Base-by-base conservation (phyloP, 345 rosid species). In the Arabis alpina region DNA sequence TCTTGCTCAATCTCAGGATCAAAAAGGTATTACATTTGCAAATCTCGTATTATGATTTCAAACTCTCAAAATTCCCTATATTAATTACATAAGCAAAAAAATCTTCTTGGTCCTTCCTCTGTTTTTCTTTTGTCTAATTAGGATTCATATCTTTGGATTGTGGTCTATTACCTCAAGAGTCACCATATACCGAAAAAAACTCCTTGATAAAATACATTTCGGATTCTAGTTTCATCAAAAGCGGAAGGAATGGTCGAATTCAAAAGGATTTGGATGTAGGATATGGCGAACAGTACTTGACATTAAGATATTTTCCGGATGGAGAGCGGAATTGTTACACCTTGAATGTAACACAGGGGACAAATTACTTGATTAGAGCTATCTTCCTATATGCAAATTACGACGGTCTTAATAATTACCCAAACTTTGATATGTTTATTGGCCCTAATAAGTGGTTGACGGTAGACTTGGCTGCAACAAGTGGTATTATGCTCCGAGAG, bases 111-210 rank as follows among this genome's bases (percentile, higher is more conserved):
- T 25, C 4, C 13, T 67, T 64, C 4, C 4, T 5, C 7, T 30
- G n/a, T 32, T 32, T 16, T 42, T 25, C 41, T 36, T 2, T 61
- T 1, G 32, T 54, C 25, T 48, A 69, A 5, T 16, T 27, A 80
- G 80, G 73, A 55, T 77, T 76, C 64, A 77, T 77, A 14, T 72
- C 80, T 45, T 66, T 82, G 48, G 82, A 80, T 39, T 80, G 82
- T 23, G 81, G 83, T 2, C 36, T 75, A 30, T 54, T 25, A 11
- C 64, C 68, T 27, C 44, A 42, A 4, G 61, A n/a, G 0, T 49
- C 65, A 16, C 64, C 54, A 54, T 75, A 77, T 8, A 30, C 37
- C 0, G 79, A 80, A 11, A 1, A 70, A 23, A 47, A 42, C 10
- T 77, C 75, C 0, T 59, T 61, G 16, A 39, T 82, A 39, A 34